phyloP scores from a whole-genome alignment of 1,139 yeast species.

The Yarrowia galli region DNA sequence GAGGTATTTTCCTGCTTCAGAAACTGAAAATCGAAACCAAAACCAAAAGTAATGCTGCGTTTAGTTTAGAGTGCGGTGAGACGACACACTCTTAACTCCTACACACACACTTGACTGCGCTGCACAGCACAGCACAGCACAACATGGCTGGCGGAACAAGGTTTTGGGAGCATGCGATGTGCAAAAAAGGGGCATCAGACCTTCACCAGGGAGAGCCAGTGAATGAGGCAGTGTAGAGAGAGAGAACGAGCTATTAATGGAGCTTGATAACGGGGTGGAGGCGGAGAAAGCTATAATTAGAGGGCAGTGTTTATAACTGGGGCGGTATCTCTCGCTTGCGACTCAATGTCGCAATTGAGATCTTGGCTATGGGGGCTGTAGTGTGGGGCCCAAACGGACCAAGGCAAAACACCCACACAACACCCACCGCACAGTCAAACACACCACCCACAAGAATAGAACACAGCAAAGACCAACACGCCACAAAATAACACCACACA shows the following conservation, averaged over 20 bases:
- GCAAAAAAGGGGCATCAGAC: constrained; percentile 35
- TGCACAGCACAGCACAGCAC: background rate
- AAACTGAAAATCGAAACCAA: constrained; percentile 1
- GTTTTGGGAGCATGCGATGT: constrained; percentile 36
- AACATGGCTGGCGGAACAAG: constrained; percentile 27
- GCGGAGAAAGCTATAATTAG: background rate
- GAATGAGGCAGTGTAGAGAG: constrained; percentile 30
- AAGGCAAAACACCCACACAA: background rate
- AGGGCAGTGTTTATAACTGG: background rate
- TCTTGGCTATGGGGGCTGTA: background rate
- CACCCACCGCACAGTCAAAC: background rate
- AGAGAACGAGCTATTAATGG: background rate
- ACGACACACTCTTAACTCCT: constrained; percentile 5
- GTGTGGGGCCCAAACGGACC: background rate
- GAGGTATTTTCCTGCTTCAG: constrained; percentile 12
- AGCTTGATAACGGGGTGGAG: constrained; percentile 7
- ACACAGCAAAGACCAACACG: constrained; percentile 16
- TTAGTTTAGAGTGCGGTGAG: constrained; percentile 16
- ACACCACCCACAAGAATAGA: constrained; percentile 1
- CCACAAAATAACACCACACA: constrained; percentile 3
- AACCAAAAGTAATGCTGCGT: constrained; percentile 19
- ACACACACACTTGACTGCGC: background rate
- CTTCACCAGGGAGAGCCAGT: constrained; percentile 12
- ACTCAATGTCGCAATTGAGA: too few relatives aligned
- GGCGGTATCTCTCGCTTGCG: background rate